phyloP scores from a whole-genome alignment of 139 green algal genomes.

The Chlorella sorokiniana region DNA sequence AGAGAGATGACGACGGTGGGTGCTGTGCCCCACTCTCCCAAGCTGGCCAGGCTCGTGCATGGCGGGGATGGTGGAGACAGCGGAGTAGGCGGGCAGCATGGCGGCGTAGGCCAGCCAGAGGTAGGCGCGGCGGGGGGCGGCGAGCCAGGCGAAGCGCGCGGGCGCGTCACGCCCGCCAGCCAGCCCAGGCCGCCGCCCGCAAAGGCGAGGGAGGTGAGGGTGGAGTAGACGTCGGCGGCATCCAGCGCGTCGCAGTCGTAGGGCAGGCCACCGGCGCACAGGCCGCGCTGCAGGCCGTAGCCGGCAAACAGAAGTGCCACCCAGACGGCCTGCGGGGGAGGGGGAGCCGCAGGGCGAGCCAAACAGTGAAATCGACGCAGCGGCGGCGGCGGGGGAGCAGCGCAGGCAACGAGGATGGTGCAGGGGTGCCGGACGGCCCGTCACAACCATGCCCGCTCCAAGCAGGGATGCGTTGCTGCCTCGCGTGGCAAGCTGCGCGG shows the following conservation, averaged over 20 bases:
- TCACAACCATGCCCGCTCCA: neutral
- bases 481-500: neutral
- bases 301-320: neutral
- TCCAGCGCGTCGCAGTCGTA: constrained; percentile 9
- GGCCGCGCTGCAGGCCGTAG: constrained; percentile 14
- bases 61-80: constrained; percentile 1
- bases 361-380: too few relatives aligned
- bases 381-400: too few relatives aligned
- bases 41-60: constrained; percentile 8
- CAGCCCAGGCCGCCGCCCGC: neutral
- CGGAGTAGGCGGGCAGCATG: neutral
- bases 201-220: neutral
- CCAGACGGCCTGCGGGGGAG: neutral
- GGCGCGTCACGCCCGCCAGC: neutral
- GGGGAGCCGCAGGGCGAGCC: neutral
- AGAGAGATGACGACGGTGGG: neutral
- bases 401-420: neutral
- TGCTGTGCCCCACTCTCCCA: neutral
- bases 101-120: neutral
- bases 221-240: neutral
- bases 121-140: neutral
- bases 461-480: neutral
- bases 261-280: constrained; percentile 3
- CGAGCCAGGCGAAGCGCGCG: constrained; percentile 16
- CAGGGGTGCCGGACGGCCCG: too few relatives aligned